Evolutionary conservation across 116 monocot species (phyloP), one percentile per base, ranked within the genome.

Genomic region (Cymodocea nodosa): DNA sequence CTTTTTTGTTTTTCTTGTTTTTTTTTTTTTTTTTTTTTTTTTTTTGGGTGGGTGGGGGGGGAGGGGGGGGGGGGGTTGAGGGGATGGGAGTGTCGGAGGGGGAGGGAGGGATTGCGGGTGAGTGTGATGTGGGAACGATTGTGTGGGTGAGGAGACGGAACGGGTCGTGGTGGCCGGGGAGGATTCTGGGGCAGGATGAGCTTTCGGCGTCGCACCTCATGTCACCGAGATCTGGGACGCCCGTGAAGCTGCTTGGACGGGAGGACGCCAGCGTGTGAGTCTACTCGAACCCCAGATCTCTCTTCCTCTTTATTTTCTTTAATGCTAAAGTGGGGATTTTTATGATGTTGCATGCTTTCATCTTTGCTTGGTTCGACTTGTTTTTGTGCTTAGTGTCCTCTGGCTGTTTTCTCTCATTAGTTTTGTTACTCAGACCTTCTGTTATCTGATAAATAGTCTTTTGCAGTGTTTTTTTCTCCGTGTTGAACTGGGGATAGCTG

Each of bases 241-340:
- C 92, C 34, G 92, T 92, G 22, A 92, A 92, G 80, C 87, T 92
- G 36, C 82, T 92, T 15, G 92, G 92, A 9, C 61, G 92, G 63
- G 92, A 92, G 64, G 92, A 92, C 56, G 92, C 92, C 20, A 92
- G 92, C 76, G 92, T 92, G 92, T 92, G 70, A 92, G 92, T 56
- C 53, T 50, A 15, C 48, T 59, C 9, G 40, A 62, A 62, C n/a
- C 62, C 10, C 37, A 40, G 62, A 62, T 62, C 62, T 62, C 62
- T 67, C 18, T 51, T 53, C 15, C 15, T 67, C 19, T 6, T 35
- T 8, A 50, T 50, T 64, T 23, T 11, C 15, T 6, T 50, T 24
- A 44, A n/a, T 6, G 14, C 13, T 14, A 64, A 40, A 50, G 48
- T 48, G 44, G 16, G 49, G 49, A 19, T 64, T 64, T 49, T 13